Conservation (phyloP, 1,139 yeast species). For the Magnusiomyces tetraspermus region DNA sequence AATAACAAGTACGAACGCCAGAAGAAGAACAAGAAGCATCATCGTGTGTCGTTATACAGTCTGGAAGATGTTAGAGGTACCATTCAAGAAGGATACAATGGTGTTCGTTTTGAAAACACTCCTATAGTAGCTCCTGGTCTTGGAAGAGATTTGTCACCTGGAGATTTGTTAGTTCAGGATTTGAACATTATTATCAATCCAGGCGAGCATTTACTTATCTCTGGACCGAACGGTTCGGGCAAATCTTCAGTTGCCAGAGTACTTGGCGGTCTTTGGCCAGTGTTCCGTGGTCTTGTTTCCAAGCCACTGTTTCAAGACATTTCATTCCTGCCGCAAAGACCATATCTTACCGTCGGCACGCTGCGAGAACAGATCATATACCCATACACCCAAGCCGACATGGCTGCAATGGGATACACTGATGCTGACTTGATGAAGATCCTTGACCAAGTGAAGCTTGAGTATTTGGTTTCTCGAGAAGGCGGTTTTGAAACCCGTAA, state of each 20-base stretch:
- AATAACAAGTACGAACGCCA: conserved; percentile 1
- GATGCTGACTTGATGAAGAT: conserved; percentile 65
- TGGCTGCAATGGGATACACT: conserved; percentile 59
- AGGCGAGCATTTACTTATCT: conserved; percentile 64
- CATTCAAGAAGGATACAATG: conserved; percentile 66
- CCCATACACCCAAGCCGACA: conserved; percentile 70
- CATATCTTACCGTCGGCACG: conserved; percentile 70
- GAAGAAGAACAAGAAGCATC: conserved; percentile 4
- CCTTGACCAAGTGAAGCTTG: conserved; percentile 67
- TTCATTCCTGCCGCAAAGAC: conserved; percentile 70
- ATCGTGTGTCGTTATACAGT: conserved; percentile 21
- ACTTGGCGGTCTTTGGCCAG: conserved; percentile 87
- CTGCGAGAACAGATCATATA: conserved; percentile 81
- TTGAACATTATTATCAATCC: conserved; percentile 55
- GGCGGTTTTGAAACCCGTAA: conserved; percentile 53
- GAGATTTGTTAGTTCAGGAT: conserved; percentile 45
- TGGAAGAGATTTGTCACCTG: conserved; percentile 29
- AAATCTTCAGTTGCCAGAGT: conserved; percentile 80
- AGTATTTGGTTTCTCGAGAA: conserved; percentile 59
- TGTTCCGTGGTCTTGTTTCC: conserved; percentile 70
- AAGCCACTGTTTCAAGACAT: conserved; percentile 69
- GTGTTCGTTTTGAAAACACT: conserved; percentile 71
- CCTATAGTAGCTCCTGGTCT: conserved; percentile 68
- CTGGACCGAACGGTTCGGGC: conserved; percentile 87
- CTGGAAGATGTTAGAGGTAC: conserved; percentile 64